Conservation (phyloP, 176 grass and related monocot species). For the Triticum timopheevii region DNA sequence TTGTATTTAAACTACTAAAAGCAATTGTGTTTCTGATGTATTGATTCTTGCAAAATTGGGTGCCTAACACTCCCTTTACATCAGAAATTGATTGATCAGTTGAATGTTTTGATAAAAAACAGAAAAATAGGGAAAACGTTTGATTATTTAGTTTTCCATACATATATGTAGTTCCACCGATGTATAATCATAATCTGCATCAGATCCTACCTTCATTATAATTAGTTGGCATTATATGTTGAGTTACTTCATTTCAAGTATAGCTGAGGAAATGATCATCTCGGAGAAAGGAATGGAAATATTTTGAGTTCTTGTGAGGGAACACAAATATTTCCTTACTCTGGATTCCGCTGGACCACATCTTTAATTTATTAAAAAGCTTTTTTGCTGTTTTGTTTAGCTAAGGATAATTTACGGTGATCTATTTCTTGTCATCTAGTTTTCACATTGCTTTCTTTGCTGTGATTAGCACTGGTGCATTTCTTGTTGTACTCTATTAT, state of each 20-base stretch:
- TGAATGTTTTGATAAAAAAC: background rate
- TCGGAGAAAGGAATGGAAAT: background rate
- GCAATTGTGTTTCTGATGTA: background rate
- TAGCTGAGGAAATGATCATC: background rate
- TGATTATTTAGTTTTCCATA: background rate
- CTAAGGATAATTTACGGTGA: background rate
- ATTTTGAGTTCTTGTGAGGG: background rate
- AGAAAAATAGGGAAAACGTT: background rate
- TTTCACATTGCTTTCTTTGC: background rate
- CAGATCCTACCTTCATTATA: background rate
- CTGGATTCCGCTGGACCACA: background rate
- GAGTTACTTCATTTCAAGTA: background rate
- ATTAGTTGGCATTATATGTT: background rate
- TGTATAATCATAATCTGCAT: background rate
- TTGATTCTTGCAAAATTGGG: constrained; percentile 6
- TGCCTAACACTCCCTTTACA: background rate
- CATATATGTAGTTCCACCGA: background rate
- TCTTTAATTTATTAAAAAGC: background rate
- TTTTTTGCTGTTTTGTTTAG: background rate
- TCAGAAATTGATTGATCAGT: background rate
- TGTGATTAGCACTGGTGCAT: background rate
- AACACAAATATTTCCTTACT: background rate
- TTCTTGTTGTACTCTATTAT: background rate
- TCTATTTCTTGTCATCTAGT: background rate
- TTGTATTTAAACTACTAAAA: background rate